Conservation (phyloP, 495 filamentous ascomycete genomes). For the Hypoxylon fuscum region DNA sequence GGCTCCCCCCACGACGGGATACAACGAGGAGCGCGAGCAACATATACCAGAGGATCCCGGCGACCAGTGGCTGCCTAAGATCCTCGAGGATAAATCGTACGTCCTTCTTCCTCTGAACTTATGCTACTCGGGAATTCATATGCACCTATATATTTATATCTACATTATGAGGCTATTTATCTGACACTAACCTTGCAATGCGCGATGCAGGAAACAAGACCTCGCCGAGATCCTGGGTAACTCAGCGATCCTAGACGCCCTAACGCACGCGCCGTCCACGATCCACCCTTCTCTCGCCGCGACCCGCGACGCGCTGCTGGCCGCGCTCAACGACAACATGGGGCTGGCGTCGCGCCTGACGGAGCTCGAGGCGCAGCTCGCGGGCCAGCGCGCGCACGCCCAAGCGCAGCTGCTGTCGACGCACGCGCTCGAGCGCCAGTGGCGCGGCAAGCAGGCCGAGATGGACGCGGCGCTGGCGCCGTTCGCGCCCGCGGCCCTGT, state of each 20-base stretch:
- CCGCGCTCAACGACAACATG: slow-evolving; percentile 73
- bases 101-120: slow-evolving; percentile 28
- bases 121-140: slow-evolving; percentile 5
- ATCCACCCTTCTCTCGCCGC: slow-evolving; percentile 68
- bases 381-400: slow-evolving; percentile 68
- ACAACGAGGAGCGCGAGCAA: slow-evolving; percentile 13
- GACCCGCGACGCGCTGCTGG: slow-evolving; percentile 63
- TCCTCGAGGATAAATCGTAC: slow-evolving; percentile 80
- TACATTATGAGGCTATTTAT: background rate
- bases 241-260: slow-evolving; percentile 66
- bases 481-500: slow-evolving; percentile 85
- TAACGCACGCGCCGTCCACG: slow-evolving; percentile 70
- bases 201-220: slow-evolving; percentile 60
- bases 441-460: slow-evolving; percentile 85
- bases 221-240: slow-evolving; percentile 71
- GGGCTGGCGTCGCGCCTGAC: slow-evolving; percentile 68
- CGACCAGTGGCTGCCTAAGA: slow-evolving; percentile 72
- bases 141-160: background rate
- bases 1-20: slow-evolving; percentile 21
- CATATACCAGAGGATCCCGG: slow-evolving; percentile 57
- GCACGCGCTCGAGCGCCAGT: slow-evolving; percentile 87
- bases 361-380: slow-evolving; percentile 67
- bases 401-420: slow-evolving; percentile 84
- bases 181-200: slow-evolving; percentile 7
- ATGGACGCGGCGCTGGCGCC: slow-evolving; percentile 87